phyloP scores from a whole-genome alignment of 768 basidiomycete genomes.

The Serendipita indica region DNA sequence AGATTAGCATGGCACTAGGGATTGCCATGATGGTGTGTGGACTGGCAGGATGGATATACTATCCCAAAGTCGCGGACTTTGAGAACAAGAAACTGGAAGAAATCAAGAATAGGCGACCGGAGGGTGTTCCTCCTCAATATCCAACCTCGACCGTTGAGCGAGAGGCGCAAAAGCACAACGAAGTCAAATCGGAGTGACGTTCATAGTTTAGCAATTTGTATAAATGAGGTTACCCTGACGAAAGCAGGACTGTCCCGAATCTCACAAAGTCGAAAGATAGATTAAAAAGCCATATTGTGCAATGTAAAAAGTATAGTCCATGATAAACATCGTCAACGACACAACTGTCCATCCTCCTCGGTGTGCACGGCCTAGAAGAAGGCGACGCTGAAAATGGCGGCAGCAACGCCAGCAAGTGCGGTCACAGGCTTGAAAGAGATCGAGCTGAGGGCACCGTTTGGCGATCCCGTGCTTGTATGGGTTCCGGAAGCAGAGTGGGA shows the following conservation, averaged over 20 bases:
- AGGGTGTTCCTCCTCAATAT: background rate
- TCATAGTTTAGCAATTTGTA: no score
- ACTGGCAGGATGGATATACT: constrained; percentile 4
- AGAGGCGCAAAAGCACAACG: no score
- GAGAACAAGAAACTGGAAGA: background rate
- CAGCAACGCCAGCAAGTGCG: constrained; percentile 25
- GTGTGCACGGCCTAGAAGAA: no score
- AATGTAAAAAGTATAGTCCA: no score
- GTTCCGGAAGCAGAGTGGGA: background rate
- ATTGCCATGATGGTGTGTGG: background rate
- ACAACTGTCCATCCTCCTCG: no score
- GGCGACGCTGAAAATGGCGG: constrained; percentile 28
- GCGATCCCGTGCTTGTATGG: background rate
- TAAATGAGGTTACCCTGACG: no score
- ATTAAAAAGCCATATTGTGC: no score
- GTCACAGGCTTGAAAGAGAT: background rate
- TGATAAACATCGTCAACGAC: no score
- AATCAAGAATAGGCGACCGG: background rate
- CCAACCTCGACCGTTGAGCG: no score
- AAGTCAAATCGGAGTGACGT: no score
- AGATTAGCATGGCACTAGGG: background rate
- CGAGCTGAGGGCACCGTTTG: background rate
- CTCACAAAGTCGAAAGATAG: no score
- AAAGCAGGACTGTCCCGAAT: no score
- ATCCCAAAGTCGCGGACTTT: background rate